These are phyloP conservation scores for Geotrichum siamense DNA, from an alignment of 1,139 yeast genomes.

Conservation along the genomic window DNA sequence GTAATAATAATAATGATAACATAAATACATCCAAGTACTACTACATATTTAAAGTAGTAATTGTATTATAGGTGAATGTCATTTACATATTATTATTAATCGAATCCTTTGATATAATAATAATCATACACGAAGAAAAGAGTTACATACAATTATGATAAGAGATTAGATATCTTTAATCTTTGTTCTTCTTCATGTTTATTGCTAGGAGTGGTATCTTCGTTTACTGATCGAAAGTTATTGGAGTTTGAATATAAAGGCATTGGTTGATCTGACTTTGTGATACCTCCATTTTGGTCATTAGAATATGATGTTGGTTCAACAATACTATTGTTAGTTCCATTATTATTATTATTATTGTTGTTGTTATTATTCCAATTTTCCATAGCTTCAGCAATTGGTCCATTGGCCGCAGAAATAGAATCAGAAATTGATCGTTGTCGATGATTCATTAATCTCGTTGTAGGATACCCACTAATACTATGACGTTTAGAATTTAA, in stretches of 20 bases:
- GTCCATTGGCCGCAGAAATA: not conserved
- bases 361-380: not conserved
- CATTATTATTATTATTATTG: constrained; percentile 4
- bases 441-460: not conserved
- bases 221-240: not conserved
- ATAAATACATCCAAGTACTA: too few relatives aligned
- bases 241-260: not conserved
- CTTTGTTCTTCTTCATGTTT: constrained; percentile 18
- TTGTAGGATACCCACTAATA: constrained; percentile 3
- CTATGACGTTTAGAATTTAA: constrained; percentile 1
- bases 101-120: too few relatives aligned
- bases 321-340: not conserved
- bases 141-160: too few relatives aligned
- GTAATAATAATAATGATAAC: too few relatives aligned
- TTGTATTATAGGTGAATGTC: too few relatives aligned
- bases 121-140: too few relatives aligned
- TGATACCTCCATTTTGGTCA: not conserved
- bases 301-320: too few relatives aligned
- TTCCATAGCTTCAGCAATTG: not conserved
- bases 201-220: not conserved
- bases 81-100: too few relatives aligned
- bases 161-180: constrained; percentile 26
- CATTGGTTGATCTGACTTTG: not conserved
- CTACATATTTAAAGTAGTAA: too few relatives aligned
- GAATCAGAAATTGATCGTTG: not conserved